Evolutionary conservation across 2,329 filamentous ascomycete genomes (phyloP), one percentile per base, ranked within the genome.

Genomic region (Xylariales sp.): DNA sequence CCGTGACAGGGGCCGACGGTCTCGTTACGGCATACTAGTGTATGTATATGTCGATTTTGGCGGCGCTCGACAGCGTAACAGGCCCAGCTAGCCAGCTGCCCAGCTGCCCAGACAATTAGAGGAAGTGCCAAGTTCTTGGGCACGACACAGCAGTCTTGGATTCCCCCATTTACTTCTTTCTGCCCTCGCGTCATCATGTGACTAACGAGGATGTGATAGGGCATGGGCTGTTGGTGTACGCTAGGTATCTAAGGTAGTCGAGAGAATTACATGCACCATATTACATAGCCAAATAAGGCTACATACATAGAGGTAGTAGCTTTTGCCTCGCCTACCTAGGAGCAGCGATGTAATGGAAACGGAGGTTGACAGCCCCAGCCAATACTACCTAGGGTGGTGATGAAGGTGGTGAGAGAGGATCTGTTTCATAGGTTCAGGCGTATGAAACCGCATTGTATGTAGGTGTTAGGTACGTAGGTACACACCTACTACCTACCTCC

Each of bases 91-190:
- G 2, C 23, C 23, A 45, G 53, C 28, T 45, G 59, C 53, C 48
- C 54, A 53, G 48, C 48, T 34, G 60, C 58, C 48, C 48, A 67
- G 64, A 55, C 48, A 54, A 41, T n/a, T 49, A 58, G 60, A 55
- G 9, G 48, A 34, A 18, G n/a, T 50, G 64, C 59, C 64, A 67
- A 67, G 64, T 55, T 34, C 64, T 58, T 59, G 54, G 64, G 5
- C 41, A 52, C 18, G 52, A 36, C 52, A 57, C 28, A 46, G 58
- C 23, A 58, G 53, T 32, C 58, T 62, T 61, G 63, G 56, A 36
- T 52, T 10, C 12, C 23, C 28, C 28, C 10, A 50, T 59, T 57
- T 23, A 23, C 23, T 6, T 50, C 48, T 39, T 62, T 5, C 18
- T 32, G 16, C 14, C 8, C 41, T 39, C 36, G 39, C 12, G 41